Evolutionary conservation across 805 yeast genomes (phyloP).

Genomic region (Candida andamanensis): DNA sequence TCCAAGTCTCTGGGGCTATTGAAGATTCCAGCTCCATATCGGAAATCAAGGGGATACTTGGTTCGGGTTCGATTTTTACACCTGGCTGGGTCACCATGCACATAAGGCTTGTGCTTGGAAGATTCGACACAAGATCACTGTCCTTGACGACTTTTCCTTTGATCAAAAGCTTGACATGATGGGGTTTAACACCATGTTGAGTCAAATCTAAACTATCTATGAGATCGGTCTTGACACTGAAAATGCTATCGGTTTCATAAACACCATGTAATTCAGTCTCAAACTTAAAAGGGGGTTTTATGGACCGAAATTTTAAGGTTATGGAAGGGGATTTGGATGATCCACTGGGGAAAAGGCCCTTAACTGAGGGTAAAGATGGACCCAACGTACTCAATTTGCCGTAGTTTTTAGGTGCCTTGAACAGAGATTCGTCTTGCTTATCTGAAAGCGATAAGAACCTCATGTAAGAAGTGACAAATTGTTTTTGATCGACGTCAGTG

Average conservation of each 20-base stretch:
- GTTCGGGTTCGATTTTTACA: not conserved
- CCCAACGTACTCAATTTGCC: constrained; percentile 30
- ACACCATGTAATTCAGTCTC: constrained; percentile 21
- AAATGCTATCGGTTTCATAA: constrained; percentile 24
- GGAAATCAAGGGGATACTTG: constrained; percentile 1
- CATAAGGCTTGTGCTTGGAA: constrained; percentile 28
- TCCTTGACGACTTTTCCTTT: constrained; percentile 64
- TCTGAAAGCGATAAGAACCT: constrained; percentile 43
- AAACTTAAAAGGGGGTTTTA: constrained; percentile 67
- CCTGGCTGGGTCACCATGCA: constrained; percentile 37
- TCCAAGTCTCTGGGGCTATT: constrained; percentile 33
- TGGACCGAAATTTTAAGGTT: constrained; percentile 50
- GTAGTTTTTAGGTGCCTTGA: constrained; percentile 28
- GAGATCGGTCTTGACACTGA: constrained; percentile 34
- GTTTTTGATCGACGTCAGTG: constrained; percentile 38
- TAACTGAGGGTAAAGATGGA: constrained; percentile 46
- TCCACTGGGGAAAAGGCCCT: constrained; percentile 25
- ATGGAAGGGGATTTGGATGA: constrained; percentile 10
- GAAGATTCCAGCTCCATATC: constrained; percentile 7
- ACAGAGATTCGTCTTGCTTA: constrained; percentile 27
- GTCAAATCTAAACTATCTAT: constrained; percentile 24
- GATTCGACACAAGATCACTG: constrained; percentile 27
- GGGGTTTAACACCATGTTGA: constrained; percentile 23
- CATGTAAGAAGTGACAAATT: constrained; percentile 45
- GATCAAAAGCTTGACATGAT: constrained; percentile 46